A percentile compares a stretch with the other conserved stretches of the same genome.
Conservation (phyloP, 2,329 filamentous ascomycete genomes). For the Alternaria arborescens region DNA sequence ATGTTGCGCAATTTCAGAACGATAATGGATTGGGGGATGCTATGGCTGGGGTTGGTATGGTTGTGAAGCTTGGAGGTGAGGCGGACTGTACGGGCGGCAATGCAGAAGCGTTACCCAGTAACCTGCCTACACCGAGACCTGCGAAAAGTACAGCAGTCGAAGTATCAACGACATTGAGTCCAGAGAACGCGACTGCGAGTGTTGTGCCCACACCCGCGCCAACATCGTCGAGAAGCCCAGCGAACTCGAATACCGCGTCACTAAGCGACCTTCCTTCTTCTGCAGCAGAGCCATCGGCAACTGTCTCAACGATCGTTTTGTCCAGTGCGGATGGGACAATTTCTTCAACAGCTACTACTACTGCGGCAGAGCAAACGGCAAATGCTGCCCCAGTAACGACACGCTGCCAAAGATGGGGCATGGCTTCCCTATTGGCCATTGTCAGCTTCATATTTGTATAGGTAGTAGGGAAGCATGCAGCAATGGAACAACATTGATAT, state of each 20-base stretch:
- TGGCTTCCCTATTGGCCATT: background rate
- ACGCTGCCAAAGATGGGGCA: background rate
- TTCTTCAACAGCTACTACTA: slow-evolving; percentile 12
- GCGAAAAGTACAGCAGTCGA: background rate
- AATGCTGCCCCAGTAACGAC: slow-evolving; percentile 18
- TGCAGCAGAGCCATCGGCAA: slow-evolving; percentile 2
- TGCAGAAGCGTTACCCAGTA: slow-evolving; percentile 15
- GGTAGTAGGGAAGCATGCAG: background rate
- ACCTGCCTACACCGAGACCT: slow-evolving; percentile 12
- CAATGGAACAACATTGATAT: background rate
- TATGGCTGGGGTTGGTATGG: slow-evolving; percentile 44
- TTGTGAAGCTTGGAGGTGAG: slow-evolving; percentile 43
- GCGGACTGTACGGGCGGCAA: slow-evolving; percentile 24
- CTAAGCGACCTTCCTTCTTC: background rate
- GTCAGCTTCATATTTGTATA: slow-evolving; percentile 13
- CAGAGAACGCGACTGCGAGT: background rate
- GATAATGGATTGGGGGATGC: slow-evolving; percentile 42
- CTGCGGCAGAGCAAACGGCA: slow-evolving; percentile 18
- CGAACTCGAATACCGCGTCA: background rate
- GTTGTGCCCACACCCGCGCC: background rate
- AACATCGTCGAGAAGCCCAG: background rate
- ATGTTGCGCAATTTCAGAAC: slow-evolving; percentile 39
- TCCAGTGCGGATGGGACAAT: slow-evolving; percentile 5
- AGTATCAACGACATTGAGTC: background rate
- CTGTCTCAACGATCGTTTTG: slow-evolving; percentile 10